Percentiles rank a stretch among this genome's conserved stretches.
phyloP scores from a whole-genome alignment of 2,329 filamentous ascomycete species.

The Blastomyces silverae region DNA sequence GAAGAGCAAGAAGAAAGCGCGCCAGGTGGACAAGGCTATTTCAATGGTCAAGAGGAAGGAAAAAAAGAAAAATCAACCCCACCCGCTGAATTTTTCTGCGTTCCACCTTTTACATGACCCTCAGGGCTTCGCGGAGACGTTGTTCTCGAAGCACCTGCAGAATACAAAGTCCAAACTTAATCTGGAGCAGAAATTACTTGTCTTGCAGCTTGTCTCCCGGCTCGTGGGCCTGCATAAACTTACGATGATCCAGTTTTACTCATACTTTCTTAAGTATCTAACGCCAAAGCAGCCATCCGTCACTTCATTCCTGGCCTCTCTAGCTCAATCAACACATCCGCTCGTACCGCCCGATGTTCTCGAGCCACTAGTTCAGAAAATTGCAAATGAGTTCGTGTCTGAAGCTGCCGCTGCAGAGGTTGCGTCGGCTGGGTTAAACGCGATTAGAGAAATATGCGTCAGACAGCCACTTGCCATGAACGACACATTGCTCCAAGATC shows the following conservation, averaged over 20 bases:
- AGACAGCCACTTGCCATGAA: constrained; percentile 94
- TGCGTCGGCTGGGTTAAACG: constrained; percentile 83
- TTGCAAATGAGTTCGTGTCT: constrained; percentile 96
- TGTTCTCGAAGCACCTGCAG: constrained; percentile 88
- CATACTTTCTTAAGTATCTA: constrained; percentile 89
- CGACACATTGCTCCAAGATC: constrained; percentile 88
- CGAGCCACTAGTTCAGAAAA: constrained; percentile 86
- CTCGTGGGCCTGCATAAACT: constrained; percentile 90
- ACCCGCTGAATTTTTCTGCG: constrained; percentile 91
- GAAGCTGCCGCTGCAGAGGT: constrained; percentile 89
- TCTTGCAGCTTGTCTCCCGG: constrained; percentile 82
- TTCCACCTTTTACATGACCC: constrained; percentile 90
- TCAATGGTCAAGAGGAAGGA: constrained; percentile 76
- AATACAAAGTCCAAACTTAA: constrained; percentile 77
- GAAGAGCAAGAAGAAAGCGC: constrained; percentile 83
- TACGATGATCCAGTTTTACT: constrained; percentile 84
- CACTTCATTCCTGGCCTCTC: constrained; percentile 83
- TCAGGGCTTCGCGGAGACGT: constrained; percentile 81
- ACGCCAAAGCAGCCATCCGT: constrained; percentile 83
- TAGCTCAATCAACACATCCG: constrained; percentile 86
- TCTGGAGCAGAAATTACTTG: constrained; percentile 81
- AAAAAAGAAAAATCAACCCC: constrained; percentile 78
- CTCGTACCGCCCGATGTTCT: constrained; percentile 87
- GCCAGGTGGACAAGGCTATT: constrained; percentile 70
- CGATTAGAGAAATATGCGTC: constrained; percentile 87